Evolutionary conservation across 139 green algal genomes (phyloP), one percentile per base, ranked within the genome.

Genomic region (Dunaliella sp.): DNA sequence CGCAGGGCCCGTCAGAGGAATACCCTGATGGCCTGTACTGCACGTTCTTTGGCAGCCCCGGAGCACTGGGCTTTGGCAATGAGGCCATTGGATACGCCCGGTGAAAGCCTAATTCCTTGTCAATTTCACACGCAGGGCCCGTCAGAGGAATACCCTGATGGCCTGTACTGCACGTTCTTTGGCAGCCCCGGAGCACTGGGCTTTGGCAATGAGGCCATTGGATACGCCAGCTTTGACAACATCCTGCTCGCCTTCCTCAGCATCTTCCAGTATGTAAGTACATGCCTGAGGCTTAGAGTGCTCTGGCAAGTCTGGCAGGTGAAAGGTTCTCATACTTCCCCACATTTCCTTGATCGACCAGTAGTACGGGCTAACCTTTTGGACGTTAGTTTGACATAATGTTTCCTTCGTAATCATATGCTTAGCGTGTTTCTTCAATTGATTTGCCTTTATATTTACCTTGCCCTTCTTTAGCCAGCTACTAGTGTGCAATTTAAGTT

Each of bases 251-350:
- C 91, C 0, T 93, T 87, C 82, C 79, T 96, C 33, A 89, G 91
- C 34, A 95, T 97, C 72, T 94, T 97, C 86, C 92, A 95, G 88
- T 86, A 81, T 84, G 81, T 86, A 32, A 65, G 48, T 65, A 7
- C 16, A 65, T n/a, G n/a, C n/a, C n/a, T n/a, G n/a, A n/a, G n/a
- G n/a, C n/a, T n/a, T n/a, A n/a, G n/a, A n/a, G n/a, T n/a, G n/a
- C n/a, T n/a, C n/a, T n/a, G n/a, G n/a, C n/a, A n/a, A n/a, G n/a
- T n/a, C n/a, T n/a, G n/a, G n/a, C n/a, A n/a, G n/a, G n/a, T n/a
- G n/a, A n/a, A n/a, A n/a, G n/a, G n/a, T n/a, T n/a, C n/a, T n/a
- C n/a, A n/a, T n/a, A n/a, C n/a, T n/a, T n/a, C n/a, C n/a, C n/a
- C n/a, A n/a, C n/a, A n/a, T n/a, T n/a, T n/a, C n/a, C n/a, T n/a